phyloP scores from a whole-genome alignment of 202 grass and related monocot species.

The Schoenoplectus tabernaemontani region DNA sequence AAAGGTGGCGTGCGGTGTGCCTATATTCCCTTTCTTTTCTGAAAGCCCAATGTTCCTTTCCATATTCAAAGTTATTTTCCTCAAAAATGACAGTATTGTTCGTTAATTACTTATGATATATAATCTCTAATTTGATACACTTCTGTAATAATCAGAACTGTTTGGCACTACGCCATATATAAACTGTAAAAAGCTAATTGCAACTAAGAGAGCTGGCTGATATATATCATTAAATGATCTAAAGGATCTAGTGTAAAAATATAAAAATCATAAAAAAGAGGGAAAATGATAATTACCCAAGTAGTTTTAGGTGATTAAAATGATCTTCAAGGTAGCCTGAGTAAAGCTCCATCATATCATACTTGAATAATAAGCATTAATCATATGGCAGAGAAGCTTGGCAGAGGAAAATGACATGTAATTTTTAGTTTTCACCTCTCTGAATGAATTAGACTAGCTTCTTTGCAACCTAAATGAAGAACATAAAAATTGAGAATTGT shows the following conservation, averaged over 20 bases:
- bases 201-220: not conserved
- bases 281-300: slow-evolving; percentile 18
- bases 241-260: not conserved
- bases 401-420: not conserved
- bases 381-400: slow-evolving; percentile 8
- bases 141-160: not conserved
- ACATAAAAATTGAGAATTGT: not conserved
- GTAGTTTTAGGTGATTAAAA: slow-evolving; percentile 62
- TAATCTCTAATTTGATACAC: not conserved
- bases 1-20: not conserved
- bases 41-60: not conserved
- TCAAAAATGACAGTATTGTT: not conserved
- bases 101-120: not conserved
- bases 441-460: not conserved
- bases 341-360: slow-evolving; percentile 94
- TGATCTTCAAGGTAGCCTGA: slow-evolving; percentile 72
- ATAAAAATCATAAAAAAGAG: not conserved
- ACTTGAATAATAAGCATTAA: slow-evolving; percentile 17
- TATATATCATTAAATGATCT: not conserved
- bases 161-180: not conserved
- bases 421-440: slow-evolving; percentile 11
- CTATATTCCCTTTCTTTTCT: not conserved
- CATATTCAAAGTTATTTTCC: not conserved
- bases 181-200: not conserved
- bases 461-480: not conserved